Evolutionary conservation across 2,329 filamentous ascomycete species (phyloP), one percentile per base, ranked within the genome.

Genomic region (Cercospora beticola): DNA sequence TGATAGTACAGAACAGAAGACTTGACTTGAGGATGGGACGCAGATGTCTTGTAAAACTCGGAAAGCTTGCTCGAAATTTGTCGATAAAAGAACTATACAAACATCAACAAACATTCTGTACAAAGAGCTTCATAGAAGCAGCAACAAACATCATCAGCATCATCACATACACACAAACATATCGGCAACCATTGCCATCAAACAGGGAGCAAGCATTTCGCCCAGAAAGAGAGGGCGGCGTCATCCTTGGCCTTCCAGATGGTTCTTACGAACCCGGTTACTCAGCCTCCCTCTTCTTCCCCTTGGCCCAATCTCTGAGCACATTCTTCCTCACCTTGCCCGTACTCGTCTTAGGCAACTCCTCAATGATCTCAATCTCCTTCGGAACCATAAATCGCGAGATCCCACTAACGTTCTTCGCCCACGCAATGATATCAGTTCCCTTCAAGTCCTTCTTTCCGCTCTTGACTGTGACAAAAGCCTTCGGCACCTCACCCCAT

Each of bases 251-350:
- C n/a, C 18, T 31, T 36, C 56, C 28, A 31, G 16, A 18, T 4
- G 16, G 12, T 23, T 58, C 28, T 31, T 12, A 23, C 28, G 8
- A 12, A 36, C 0, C 28, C n/a, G 12, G 3, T 58, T 28, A 58
- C 28, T 58, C 54, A 5, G 64, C 60, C 54, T 66, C 67, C 54
- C 67, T 66, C 67, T 69, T 69, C 54, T 40, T 52, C 49, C 86
- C 86, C 77, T 87, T 92, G 2, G 91, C 92, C 94, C 94, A 97
- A 74, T 92, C 90, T 69, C 95, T 84, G 65, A 99, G 80, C 6
- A 97, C 88, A 76, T 97, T 98, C 88, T 99, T 99, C 86, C 93
- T 90, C 69, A 98, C 86, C 86, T 99, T 99, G 3, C 95, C 95
- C 0, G 95, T 99, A 79, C 92, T 95, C 30, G 95, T 99, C 86